Conservation (phyloP, 2,329 filamentous ascomycete genomes). For the Diaporthe sp. region DNA sequence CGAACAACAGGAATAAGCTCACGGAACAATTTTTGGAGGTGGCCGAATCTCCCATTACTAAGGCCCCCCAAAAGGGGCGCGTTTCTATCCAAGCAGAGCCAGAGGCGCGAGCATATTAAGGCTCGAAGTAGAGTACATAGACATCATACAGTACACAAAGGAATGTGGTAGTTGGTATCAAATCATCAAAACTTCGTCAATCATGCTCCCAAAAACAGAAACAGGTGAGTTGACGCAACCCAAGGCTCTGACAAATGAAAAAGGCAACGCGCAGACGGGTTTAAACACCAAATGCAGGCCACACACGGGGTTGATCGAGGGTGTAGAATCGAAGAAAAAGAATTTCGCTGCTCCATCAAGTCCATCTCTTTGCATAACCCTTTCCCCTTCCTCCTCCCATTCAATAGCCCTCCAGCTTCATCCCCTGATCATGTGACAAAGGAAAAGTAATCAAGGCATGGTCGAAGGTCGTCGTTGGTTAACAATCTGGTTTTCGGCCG, state of each 20-base stretch:
- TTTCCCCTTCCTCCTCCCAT: slow-evolving; percentile 29
- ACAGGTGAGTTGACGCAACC: slow-evolving; percentile 16
- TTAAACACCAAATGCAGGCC: slow-evolving; percentile 37
- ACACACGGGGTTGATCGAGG: slow-evolving; percentile 28
- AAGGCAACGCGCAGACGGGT: slow-evolving; percentile 36
- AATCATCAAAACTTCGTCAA: slow-evolving; percentile 40
- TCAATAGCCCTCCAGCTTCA: background rate
- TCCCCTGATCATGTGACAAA: slow-evolving; percentile 37
- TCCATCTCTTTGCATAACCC: slow-evolving; percentile 26
- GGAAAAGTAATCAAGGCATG: slow-evolving; percentile 36
- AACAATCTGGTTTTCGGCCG: slow-evolving; percentile 28
- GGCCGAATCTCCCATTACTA: slow-evolving; percentile 52
- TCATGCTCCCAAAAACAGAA: slow-evolving; percentile 35
- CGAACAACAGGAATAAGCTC: background rate
- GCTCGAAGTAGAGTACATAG: slow-evolving; percentile 32
- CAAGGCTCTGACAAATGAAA: slow-evolving; percentile 30
- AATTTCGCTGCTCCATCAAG: slow-evolving; percentile 34
- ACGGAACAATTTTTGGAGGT: slow-evolving; percentile 41
- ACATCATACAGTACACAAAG: slow-evolving; percentile 36
- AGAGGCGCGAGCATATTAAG: slow-evolving; percentile 39
- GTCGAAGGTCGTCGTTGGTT: slow-evolving; percentile 23
- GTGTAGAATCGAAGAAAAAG: slow-evolving; percentile 26
- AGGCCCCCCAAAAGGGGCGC: slow-evolving; percentile 46
- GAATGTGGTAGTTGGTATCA: slow-evolving; percentile 32
- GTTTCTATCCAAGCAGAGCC: slow-evolving; percentile 39